These are phyloP conservation scores for Cladosporium sp. DNA, from an alignment of 2,329 filamentous ascomycete species.

Conservation along the genomic window DNA sequence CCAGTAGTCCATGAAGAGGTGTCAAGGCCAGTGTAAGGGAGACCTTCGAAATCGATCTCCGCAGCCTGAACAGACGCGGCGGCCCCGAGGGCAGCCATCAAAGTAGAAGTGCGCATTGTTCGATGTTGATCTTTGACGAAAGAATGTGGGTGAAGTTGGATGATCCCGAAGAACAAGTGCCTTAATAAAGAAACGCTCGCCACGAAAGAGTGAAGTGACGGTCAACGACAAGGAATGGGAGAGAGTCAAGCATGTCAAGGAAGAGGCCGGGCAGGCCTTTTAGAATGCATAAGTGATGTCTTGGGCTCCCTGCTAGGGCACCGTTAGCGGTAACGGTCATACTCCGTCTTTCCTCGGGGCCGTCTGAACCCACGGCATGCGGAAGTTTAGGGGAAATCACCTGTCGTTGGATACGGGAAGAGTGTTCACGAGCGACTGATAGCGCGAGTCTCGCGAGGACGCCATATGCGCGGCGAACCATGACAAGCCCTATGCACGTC, in stretches of 20 bases:
- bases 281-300: background rate
- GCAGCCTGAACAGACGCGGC: constrained; percentile 11
- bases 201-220: background rate
- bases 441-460: background rate
- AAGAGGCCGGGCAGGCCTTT: background rate
- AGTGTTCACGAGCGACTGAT: too few species aligned
- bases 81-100: constrained; percentile 9
- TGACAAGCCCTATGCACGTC: background rate
- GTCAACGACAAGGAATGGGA: background rate
- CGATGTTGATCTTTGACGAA: background rate
- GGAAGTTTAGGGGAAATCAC: constrained; percentile 5
- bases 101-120: constrained; percentile 7
- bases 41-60: constrained; percentile 25
- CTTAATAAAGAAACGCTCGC: constrained; percentile 3
- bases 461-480: too few species aligned
- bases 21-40: constrained; percentile 27
- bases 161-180: background rate
- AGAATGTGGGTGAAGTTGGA: constrained; percentile 6
- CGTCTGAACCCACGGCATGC: background rate
- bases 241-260: background rate
- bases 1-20: constrained; percentile 25
- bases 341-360: too few species aligned
- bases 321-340: background rate
- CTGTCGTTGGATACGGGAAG: constrained; percentile 1
- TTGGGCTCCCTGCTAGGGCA: background rate